Evolutionary conservation across 192 early-diverging fungal genomes (phyloP).

Genomic region (Coemansia sp.): DNA sequence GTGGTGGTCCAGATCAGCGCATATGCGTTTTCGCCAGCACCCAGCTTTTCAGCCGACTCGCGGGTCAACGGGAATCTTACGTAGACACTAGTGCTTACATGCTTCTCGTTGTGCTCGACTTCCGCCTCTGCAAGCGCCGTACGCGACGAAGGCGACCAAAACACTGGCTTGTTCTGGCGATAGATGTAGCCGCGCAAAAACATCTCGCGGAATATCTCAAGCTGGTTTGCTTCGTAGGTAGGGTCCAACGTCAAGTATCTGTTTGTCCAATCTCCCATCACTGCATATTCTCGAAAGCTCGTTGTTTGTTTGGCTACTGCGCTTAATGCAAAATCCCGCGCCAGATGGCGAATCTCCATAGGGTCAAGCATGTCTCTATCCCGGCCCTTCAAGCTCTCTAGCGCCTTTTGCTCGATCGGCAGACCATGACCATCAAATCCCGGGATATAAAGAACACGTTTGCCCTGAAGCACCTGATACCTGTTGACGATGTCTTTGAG

Average conservation of each 20-base stretch:
- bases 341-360: constrained; percentile 46
- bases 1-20: constrained; percentile 79
- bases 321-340: constrained; percentile 62
- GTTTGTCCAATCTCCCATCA: constrained; percentile 80
- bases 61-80: constrained; percentile 62
- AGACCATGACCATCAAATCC: constrained; percentile 84
- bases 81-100: constrained; percentile 70
- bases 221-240: constrained; percentile 72
- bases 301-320: constrained; percentile 63
- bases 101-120: constrained; percentile 78
- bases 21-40: constrained; percentile 29
- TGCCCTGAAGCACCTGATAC: constrained; percentile 70
- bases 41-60: constrained; percentile 20
- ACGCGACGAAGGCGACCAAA: constrained; percentile 82
- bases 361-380: constrained; percentile 36
- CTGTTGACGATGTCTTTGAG: constrained; percentile 80
- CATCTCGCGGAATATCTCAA: constrained; percentile 74
- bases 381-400: constrained; percentile 60
- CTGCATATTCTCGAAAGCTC: constrained; percentile 64
- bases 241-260: constrained; percentile 72
- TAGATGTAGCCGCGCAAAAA: constrained; percentile 74
- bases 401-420: constrained; percentile 80
- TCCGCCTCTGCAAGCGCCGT: constrained; percentile 82
- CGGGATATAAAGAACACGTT: constrained; percentile 72
- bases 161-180: constrained; percentile 78